Base-by-base conservation (phyloP, 768 basidiomycete species). In the Panus rudis region DNA sequence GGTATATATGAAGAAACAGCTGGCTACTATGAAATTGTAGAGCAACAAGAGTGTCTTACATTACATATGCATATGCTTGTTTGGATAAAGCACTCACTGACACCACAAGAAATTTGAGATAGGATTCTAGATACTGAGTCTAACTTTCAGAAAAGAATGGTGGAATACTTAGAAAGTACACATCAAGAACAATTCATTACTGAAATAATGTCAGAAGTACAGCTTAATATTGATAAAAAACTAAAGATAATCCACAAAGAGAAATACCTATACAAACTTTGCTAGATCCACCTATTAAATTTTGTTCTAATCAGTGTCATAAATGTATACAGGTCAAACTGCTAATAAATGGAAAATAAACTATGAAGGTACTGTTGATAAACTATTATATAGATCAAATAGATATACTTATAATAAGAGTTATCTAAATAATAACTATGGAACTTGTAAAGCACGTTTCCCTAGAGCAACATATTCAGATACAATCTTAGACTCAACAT, bases 401-500 rank as follows among this genome's bases (percentile, higher is more conserved):
- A 25, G 28, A 11, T 47, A 52, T 22, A 17, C 14, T 4, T 35
- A 32, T 20, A n/a, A 27, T 16, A 53, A 58, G 0, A 65, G 67
- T 43, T 32, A 63, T 21, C 52, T 48, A 34, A 61, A 60, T 33
- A 52, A 51, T 34, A 57, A 55, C 35, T 46, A 55, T 7, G 49
- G 45, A n/a, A 40, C n/a, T 19, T 72, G 69, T 41, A 54, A 51
- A 35, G 58, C 62, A 1, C 27, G 60, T 1, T 72, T 71, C 55
- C 68, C 70, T 17, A 37, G 60, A 13, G 43, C 52, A 12, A n/a
- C 57, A 0, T 49, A 43, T 43, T 2, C 22, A 2, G 51, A 67
- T 3, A 63, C 52, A 0, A 23, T 47, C 2, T 62, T 62, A 21
- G 68, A 67, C 48, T 22, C 38, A 4, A 45, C 55, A 1, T 55